These are phyloP conservation scores for Paradendryphiella salina DNA, from an alignment of 2,329 filamentous ascomycete genomes.

Conservation along the genomic window DNA sequence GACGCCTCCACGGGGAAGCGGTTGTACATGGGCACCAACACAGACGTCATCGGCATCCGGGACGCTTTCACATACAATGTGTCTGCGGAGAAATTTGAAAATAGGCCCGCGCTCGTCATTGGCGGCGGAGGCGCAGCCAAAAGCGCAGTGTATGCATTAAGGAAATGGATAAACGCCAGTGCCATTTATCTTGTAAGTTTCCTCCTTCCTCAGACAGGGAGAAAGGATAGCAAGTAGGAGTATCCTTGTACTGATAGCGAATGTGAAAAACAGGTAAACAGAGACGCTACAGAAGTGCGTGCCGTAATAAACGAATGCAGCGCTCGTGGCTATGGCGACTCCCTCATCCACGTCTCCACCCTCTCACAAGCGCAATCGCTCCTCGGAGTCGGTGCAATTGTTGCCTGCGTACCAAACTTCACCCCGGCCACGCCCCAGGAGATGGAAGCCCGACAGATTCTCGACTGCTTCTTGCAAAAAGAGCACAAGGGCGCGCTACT, in stretches of 20 bases:
- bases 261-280: slow-evolving; percentile 57
- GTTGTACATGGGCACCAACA: slow-evolving; percentile 73
- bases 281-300: slow-evolving; percentile 68
- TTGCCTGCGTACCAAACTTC: slow-evolving; percentile 76
- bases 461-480: slow-evolving; percentile 55
- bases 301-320: slow-evolving; percentile 68
- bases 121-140: slow-evolving; percentile 80
- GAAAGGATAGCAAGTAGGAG: too few relatives aligned
- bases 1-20: slow-evolving; percentile 52
- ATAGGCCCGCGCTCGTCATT: slow-evolving; percentile 70
- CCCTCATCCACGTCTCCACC: slow-evolving; percentile 64
- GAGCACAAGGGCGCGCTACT: slow-evolving; percentile 68
- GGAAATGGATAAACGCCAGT: slow-evolving; percentile 68
- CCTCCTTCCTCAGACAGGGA: background rate
- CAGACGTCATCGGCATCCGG: slow-evolving; percentile 76
- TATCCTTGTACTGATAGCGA: background rate
- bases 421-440: slow-evolving; percentile 68
- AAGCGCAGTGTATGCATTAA: slow-evolving; percentile 74
- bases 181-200: slow-evolving; percentile 66
- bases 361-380: slow-evolving; percentile 63
- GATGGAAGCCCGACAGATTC: slow-evolving; percentile 60
- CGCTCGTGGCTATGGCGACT: slow-evolving; percentile 61
- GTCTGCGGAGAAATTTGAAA: slow-evolving; percentile 56
- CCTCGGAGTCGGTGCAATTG: slow-evolving; percentile 66
- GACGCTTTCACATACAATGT: slow-evolving; percentile 65